Evolutionary conservation across 345 rosid species (phyloP), one percentile per base, ranked within the genome.

Genomic region (Camelina neglecta): DNA sequence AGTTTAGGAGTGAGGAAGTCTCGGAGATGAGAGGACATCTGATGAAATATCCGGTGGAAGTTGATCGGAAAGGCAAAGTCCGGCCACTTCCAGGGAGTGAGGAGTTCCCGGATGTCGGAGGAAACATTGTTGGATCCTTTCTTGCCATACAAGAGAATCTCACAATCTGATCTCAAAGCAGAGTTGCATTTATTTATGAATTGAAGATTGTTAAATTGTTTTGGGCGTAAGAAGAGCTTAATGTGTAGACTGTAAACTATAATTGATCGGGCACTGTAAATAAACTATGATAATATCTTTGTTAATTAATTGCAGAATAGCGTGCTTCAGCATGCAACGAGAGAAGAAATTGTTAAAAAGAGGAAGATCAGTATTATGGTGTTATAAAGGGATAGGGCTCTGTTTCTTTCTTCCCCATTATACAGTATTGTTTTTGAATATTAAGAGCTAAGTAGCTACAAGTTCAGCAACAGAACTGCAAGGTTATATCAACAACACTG

Each of bases 31-130:
- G 75, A 50, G 92, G 96, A 24, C 98, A 94, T 77, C 82, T 92
- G 58, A 75, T 94, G 39, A 94, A 89, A 79, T 94, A 94, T 79
- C 98, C 97, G 0, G 93, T 92, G 18, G 93, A 87, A 44, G 92
- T 92, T 1, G 96, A 90, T 75, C 75, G 72, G 16, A 91, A 81
- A 72, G 98, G 98, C 31, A 94, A 89, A 84, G 96, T 94, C 53
- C 85, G 80, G 77, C 86, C 98, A 12, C 84, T 89, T 58, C 83
- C 88, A 0, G 88, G 89, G 21, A 71, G 81, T 8, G 93, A 87
- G 84, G 85, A 74, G 63, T 94, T 94, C 85, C 97, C 95, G 0
- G 98, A 94, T 47, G 92, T 87, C 0, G 98, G 97, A 31, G 98
- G 98, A 21, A 86, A 81, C 77, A 88, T 94, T 38, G 74, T 73